Evolutionary conservation across 1,139 yeast species (phyloP).

Genomic region (Pichia sp.): DNA sequence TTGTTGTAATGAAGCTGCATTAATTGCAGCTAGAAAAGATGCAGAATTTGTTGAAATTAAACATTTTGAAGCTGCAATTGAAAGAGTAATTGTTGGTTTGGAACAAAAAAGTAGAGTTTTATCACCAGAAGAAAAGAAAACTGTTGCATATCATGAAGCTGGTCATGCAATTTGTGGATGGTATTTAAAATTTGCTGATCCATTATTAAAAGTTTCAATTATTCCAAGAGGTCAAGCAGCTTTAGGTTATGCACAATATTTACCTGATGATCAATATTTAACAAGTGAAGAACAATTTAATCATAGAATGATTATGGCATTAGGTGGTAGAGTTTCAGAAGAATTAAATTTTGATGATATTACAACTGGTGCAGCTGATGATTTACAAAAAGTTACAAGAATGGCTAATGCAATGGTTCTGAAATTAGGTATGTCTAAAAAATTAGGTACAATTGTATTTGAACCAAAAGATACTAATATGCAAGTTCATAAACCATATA

Average conservation of each 20-base stretch:
- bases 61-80: slow-evolving; percentile 77
- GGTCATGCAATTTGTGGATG: slow-evolving; percentile 98
- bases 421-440: slow-evolving; percentile 67
- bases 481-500: slow-evolving; percentile 43
- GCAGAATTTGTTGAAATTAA: slow-evolving; percentile 47
- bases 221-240: slow-evolving; percentile 90
- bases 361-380: slow-evolving; percentile 78
- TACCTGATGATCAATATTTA: slow-evolving; percentile 70
- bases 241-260: slow-evolving; percentile 74
- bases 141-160: slow-evolving; percentile 85
- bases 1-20: slow-evolving; percentile 77
- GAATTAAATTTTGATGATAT: slow-evolving; percentile 72
- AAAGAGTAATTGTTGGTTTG: slow-evolving; percentile 74
- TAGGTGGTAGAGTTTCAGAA: slow-evolving; percentile 77
- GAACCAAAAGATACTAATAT: slow-evolving; percentile 23
- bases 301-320: slow-evolving; percentile 74
- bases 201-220: slow-evolving; percentile 89
- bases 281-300: slow-evolving; percentile 58
- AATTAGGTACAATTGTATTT: slow-evolving; percentile 42
- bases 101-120: slow-evolving; percentile 66
- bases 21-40: slow-evolving; percentile 69
- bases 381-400: slow-evolving; percentile 69
- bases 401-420: slow-evolving; percentile 77
- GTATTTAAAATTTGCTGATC: slow-evolving; percentile 85
- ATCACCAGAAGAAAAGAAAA: slow-evolving; percentile 64